These are phyloP conservation scores for Jaltomata sinuosa DNA, from an alignment of 257 asterid species.

Conservation along the genomic window DNA sequence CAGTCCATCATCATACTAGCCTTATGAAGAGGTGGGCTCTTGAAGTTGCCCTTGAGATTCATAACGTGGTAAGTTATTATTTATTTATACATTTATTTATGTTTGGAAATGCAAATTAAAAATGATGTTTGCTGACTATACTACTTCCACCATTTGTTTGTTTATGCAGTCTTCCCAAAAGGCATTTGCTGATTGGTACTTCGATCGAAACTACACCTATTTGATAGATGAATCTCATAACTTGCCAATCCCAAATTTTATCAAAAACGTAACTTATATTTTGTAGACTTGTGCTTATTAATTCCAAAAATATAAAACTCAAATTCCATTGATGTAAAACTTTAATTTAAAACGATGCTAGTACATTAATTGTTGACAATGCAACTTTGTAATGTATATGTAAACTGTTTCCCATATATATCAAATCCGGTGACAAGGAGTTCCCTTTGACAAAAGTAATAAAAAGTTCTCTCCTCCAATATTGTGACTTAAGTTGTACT, in stretches of 20 bases:
- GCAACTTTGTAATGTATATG: neutral
- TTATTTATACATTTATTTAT: neutral
- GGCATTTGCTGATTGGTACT: slow-evolving; percentile 6
- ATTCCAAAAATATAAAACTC: neutral
- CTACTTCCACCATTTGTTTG: neutral
- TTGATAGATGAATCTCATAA: neutral
- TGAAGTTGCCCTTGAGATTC: neutral
- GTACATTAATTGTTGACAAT: neutral
- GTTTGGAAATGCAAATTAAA: neutral
- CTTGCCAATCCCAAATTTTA: neutral
- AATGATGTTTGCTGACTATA: neutral
- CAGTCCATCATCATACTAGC: neutral
- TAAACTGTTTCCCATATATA: neutral
- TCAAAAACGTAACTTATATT: neutral
- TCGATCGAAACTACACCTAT: neutral
- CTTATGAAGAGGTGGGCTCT: neutral
- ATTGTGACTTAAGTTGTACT: neutral
- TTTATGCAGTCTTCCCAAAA: neutral
- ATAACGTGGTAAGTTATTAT: neutral
- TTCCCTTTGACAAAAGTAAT: neutral
- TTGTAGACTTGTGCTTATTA: no score
- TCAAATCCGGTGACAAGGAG: neutral
- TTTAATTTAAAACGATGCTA: neutral
- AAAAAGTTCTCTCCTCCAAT: neutral
- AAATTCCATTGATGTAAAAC: neutral